A percentile compares a stretch with the other conserved stretches of the same genome.
These are phyloP conservation scores for Botryotinia convoluta DNA, from an alignment of 2,329 filamentous ascomycete genomes.

Conservation along the genomic window DNA sequence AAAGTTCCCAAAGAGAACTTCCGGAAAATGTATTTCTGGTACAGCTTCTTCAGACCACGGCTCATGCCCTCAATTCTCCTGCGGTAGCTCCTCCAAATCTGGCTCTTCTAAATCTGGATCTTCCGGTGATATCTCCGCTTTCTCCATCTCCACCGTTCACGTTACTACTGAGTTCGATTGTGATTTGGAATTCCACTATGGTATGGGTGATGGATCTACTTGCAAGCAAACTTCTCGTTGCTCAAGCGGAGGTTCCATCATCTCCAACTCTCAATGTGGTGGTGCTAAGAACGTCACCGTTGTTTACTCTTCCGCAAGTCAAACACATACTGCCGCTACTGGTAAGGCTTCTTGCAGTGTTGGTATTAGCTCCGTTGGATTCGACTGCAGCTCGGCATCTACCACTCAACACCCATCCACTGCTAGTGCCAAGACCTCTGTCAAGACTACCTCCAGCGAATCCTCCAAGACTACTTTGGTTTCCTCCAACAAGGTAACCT, in stretches of 20 bases:
- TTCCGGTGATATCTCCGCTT: slow-evolving; percentile 46
- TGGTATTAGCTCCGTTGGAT: slow-evolving; percentile 70
- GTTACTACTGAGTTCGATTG: slow-evolving; percentile 72
- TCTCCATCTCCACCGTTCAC: slow-evolving; percentile 75
- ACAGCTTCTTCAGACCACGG: slow-evolving; percentile 45
- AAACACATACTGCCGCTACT: slow-evolving; percentile 48
- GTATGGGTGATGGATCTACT: slow-evolving; percentile 74
- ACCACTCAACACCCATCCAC: slow-evolving; percentile 27
- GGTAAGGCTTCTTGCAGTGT: slow-evolving; percentile 62
- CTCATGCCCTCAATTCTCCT: slow-evolving; percentile 58
- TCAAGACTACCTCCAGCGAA: slow-evolving; percentile 14
- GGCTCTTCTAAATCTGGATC: slow-evolving; percentile 25
- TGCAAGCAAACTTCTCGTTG: slow-evolving; percentile 78
- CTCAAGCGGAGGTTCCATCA: slow-evolving; percentile 62
- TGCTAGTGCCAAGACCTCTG: slow-evolving; percentile 12
- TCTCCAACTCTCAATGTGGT: slow-evolving; percentile 88
- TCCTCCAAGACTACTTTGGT: background rate
- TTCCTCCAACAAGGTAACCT: background rate
- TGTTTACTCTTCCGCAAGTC: slow-evolving; percentile 50
- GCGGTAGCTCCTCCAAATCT: slow-evolving; percentile 39
- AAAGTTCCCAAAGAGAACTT: slow-evolving; percentile 38
- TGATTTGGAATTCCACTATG: slow-evolving; percentile 81
- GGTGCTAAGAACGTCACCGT: slow-evolving; percentile 81
- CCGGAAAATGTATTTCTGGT: slow-evolving; percentile 60
- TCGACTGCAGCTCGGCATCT: slow-evolving; percentile 59